phyloP scores from a whole-genome alignment of 169 alveolate species.

The Babesia ovis region DNA sequence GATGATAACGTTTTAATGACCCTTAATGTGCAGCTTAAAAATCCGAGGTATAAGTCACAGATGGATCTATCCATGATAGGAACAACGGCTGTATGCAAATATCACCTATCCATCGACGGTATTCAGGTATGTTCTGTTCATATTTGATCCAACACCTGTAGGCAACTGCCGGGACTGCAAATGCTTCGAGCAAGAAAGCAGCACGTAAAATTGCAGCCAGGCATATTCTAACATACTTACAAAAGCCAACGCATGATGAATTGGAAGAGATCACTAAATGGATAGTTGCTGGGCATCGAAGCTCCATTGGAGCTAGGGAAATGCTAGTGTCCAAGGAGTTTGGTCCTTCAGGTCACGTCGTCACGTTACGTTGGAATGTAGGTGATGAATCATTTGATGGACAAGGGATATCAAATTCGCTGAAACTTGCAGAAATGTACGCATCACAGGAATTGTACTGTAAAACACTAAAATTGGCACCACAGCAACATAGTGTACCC shows the following conservation, averaged over 20 bases:
- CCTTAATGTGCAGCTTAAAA: constrained; percentile 32
- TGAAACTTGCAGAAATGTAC: constrained; percentile 50
- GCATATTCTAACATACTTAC: constrained; percentile 20
- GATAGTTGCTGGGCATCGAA: constrained; percentile 55
- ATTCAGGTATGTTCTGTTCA: constrained; percentile 24
- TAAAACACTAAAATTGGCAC: constrained; percentile 5
- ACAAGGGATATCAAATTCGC: constrained; percentile 29
- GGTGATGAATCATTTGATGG: constrained; percentile 26
- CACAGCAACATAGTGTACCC: not conserved
- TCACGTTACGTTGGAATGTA: constrained; percentile 35
- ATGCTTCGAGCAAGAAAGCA: constrained; percentile 40
- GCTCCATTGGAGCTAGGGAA: constrained; percentile 15
- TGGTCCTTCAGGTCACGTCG: constrained; percentile 33
- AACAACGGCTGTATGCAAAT: constrained; percentile 37
- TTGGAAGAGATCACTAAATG: constrained; percentile 52
- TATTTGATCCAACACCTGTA: constrained; percentile 7
- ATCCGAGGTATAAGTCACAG: constrained; percentile 16
- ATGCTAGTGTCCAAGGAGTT: constrained; percentile 14
- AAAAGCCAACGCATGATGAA: constrained; percentile 38
- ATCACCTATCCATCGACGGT: constrained; percentile 13
- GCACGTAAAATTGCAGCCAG: constrained; percentile 60
- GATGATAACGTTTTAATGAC: constrained; percentile 61
- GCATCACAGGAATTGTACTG: constrained; percentile 52
- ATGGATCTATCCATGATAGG: constrained; percentile 32
- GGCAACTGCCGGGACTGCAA: constrained; percentile 32